Evolutionary conservation across 1,139 yeast genomes (phyloP).

Genomic region (Ogataea hybrid): DNA sequence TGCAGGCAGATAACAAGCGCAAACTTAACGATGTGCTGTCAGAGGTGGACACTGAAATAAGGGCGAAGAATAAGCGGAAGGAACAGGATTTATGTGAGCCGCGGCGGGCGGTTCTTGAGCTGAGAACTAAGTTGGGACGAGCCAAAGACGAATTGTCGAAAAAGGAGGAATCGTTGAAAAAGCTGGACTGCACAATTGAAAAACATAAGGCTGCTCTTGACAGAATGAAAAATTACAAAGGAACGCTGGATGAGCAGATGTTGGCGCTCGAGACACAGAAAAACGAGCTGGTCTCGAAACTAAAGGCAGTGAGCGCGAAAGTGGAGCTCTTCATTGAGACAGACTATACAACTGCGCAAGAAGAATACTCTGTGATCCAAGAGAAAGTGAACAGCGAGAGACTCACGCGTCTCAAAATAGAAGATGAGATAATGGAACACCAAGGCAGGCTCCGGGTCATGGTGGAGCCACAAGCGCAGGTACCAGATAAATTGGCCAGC

Average conservation of each 20-base stretch:
- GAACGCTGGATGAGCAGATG: slow-evolving; percentile 15
- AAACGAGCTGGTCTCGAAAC: slow-evolving; percentile 10
- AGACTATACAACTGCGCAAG: slow-evolving; percentile 2
- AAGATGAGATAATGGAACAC: slow-evolving; percentile 15
- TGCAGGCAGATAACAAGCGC: slow-evolving; percentile 1
- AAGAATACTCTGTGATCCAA: slow-evolving; percentile 8
- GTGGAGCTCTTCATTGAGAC: slow-evolving; percentile 5
- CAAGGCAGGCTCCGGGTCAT: slow-evolving; percentile 11
- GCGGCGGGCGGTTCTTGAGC: slow-evolving; percentile 3
- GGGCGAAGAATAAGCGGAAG: background rate
- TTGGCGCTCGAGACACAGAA: slow-evolving; percentile 12
- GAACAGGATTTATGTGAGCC: slow-evolving; percentile 1
- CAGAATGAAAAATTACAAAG: slow-evolving; percentile 6
- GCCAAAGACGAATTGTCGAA: background rate
- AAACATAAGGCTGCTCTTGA: slow-evolving; percentile 2
- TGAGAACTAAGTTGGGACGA: slow-evolving; percentile 3
- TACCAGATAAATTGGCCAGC: background rate
- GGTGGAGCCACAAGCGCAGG: background rate
- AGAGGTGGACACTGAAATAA: slow-evolving; percentile 3
- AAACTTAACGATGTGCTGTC: slow-evolving; percentile 6
- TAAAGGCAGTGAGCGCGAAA: slow-evolving; percentile 8
- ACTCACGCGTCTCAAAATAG: slow-evolving; percentile 13
- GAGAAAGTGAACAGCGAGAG: slow-evolving; percentile 11
- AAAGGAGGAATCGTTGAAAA: slow-evolving; percentile 1
- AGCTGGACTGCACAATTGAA: slow-evolving; percentile 1